Percentiles rank a stretch among this genome's conserved stretches.
These are phyloP conservation scores for Picea abies DNA, from an alignment of 83 land plant species.

Conservation along the genomic window DNA sequence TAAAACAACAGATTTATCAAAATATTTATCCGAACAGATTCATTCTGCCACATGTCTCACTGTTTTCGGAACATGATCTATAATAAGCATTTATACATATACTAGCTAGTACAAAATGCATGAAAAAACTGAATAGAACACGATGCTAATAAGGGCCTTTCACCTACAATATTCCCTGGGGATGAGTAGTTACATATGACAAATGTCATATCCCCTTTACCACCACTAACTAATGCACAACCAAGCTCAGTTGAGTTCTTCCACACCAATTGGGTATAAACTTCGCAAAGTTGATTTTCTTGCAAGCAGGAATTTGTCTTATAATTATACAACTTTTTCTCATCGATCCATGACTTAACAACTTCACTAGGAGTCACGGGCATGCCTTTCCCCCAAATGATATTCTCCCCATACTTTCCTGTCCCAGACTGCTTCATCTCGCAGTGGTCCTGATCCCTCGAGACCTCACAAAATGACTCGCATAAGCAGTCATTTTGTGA, in stretches of 20 bases:
- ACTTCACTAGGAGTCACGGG: constrained; percentile 25
- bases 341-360: constrained; percentile 44
- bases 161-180: constrained; percentile 48
- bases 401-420: constrained; percentile 45
- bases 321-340: constrained; percentile 37
- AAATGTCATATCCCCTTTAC: constrained; percentile 23
- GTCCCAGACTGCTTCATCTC: constrained; percentile 30
- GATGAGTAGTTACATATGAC: constrained; percentile 50
- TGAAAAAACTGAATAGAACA: background rate
- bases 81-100: too few species aligned
- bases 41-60: too few species aligned
- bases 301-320: constrained; percentile 30
- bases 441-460: constrained; percentile 40
- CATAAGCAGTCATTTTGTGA: constrained; percentile 21
- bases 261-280: constrained; percentile 60
- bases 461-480: constrained; percentile 27
- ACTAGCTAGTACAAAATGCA: too few species aligned
- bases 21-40: too few species aligned
- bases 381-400: constrained; percentile 22
- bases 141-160: constrained; percentile 35
- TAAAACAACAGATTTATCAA: too few species aligned
- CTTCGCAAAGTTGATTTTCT: constrained; percentile 38
- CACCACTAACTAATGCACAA: constrained; percentile 45
- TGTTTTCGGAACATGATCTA: too few species aligned
- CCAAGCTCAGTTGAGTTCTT: constrained; percentile 42